Percentiles rank a stretch among this genome's conserved stretches.
Conservation (phyloP, 2,329 filamentous ascomycete genomes). For the Aureobasidium sp. region DNA sequence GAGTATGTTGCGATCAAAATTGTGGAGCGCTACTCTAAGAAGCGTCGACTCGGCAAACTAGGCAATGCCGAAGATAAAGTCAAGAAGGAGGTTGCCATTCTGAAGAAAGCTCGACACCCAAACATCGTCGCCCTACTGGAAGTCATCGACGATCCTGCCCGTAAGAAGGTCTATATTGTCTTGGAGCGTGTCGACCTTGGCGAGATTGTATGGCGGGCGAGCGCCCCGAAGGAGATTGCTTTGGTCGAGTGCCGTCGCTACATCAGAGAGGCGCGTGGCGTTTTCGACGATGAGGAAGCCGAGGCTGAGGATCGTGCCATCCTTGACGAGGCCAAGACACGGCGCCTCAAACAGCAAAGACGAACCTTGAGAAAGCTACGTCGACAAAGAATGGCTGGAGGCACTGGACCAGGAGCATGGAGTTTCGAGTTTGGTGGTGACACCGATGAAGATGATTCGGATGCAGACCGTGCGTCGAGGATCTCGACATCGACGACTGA, state of each 20-base stretch:
- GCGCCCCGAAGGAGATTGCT: conserved; percentile 76
- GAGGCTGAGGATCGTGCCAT: conserved; percentile 40
- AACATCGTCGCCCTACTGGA: conserved; percentile 94
- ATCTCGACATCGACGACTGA: conserved; percentile 29
- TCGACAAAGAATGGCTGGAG: conserved; percentile 25
- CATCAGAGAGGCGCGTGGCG: conserved; percentile 58
- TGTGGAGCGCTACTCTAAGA: conserved; percentile 91
- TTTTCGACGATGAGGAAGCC: conserved; percentile 37
- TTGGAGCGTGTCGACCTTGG: conserved; percentile 91
- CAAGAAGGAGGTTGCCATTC: conserved; percentile 92
- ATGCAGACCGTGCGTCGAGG: conserved; percentile 31
- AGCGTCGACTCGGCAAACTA: conserved; percentile 72
- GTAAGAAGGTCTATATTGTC: conserved; percentile 97
- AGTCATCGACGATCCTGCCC: conserved; percentile 92
- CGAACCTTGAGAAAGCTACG: conserved; percentile 32
- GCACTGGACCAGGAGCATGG: conserved; percentile 59
- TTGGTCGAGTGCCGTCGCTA: conserved; percentile 74
- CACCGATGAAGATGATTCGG: conserved; percentile 44
- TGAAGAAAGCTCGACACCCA: conserved; percentile 97
- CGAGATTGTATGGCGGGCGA: conserved; percentile 89
- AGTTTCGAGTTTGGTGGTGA: conserved; percentile 73
- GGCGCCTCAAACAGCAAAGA: conserved; percentile 46
- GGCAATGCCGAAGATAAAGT: conserved; percentile 72
- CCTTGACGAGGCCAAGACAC: conserved; percentile 43
- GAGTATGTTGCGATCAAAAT: conserved; percentile 96